phyloP scores from a whole-genome alignment of 768 basidiomycete species.

The Clavaria fumosa region DNA sequence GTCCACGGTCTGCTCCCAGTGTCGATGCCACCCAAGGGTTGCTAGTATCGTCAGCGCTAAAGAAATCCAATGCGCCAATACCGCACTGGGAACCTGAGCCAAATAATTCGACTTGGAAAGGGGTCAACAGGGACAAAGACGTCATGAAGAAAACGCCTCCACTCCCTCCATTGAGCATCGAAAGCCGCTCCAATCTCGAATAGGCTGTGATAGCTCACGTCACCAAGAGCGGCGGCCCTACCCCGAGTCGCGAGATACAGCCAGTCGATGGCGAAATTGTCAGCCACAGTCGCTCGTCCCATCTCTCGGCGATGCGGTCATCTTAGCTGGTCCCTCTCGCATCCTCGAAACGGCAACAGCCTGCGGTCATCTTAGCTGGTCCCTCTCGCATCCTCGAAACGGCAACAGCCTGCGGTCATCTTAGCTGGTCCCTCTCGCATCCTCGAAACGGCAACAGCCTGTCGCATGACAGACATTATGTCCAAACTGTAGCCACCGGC shows the following conservation, averaged over 20 bases:
- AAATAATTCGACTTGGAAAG: constrained; percentile 29
- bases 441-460: no score
- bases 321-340: no score
- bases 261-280: constrained; percentile 53
- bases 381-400: no score
- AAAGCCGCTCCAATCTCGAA: constrained; percentile 51
- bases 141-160: constrained; percentile 1
- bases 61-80: constrained; percentile 56
- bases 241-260: constrained; percentile 73
- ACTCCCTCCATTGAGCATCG: constrained; percentile 63
- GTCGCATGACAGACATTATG: constrained; percentile 68
- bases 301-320: constrained; percentile 3
- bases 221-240: constrained; percentile 53
- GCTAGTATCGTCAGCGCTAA: no score
- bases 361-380: no score
- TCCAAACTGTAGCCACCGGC: constrained; percentile 76
- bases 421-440: no score
- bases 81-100: constrained; percentile 27
- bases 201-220: constrained; percentile 30
- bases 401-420: no score
- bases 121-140: constrained; percentile 4
- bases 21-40: no score
- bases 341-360: no score
- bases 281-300: constrained; percentile 4
- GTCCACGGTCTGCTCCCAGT: no score